A percentile compares a stretch with the other conserved stretches of the same genome.
Conservation (phyloP, 2,329 filamentous ascomycete species). For the Celoporthe dispersa region DNA sequence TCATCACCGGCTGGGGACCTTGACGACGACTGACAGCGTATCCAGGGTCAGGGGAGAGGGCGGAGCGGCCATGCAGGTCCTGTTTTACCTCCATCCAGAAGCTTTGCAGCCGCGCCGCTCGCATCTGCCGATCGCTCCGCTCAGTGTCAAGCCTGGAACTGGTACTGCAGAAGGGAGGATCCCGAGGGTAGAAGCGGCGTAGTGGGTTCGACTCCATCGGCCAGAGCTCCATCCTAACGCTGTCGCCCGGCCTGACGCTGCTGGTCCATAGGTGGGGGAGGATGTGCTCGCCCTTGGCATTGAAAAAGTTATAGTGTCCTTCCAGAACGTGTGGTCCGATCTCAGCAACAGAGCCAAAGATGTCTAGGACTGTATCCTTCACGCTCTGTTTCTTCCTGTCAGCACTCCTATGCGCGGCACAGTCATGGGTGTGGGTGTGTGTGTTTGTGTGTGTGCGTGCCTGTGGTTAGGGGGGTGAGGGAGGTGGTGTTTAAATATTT, state of each 20-base stretch:
- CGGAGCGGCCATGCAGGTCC: neutral
- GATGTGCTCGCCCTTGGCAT: constrained; percentile 12
- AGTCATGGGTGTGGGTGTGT: no score
- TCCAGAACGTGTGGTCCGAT: constrained; percentile 14
- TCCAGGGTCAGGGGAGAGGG: neutral
- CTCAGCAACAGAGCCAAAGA: neutral
- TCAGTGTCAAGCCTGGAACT: neutral
- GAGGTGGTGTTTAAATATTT: neutral
- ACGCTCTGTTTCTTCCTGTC: constrained; percentile 5
- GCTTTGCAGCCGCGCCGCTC: neutral
- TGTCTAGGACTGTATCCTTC: neutral
- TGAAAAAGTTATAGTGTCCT: constrained; percentile 15
- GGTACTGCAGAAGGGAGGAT: neutral
- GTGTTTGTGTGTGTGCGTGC: no score
- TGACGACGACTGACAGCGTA: neutral
- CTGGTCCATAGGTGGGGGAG: constrained; percentile 18
- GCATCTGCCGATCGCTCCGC: neutral
- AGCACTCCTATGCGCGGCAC: neutral
- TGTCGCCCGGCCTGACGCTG: constrained; percentile 19
- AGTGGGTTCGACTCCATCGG: neutral
- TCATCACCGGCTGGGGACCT: neutral
- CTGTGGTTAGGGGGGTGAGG: no score
- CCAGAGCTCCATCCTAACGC: constrained; percentile 22
- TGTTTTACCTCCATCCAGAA: neutral
- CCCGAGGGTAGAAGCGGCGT: neutral